A percentile compares a stretch with the other conserved stretches of the same genome.
These are phyloP conservation scores for Ajuga reptans DNA, from an alignment of 305 asterid species.

Conservation along the genomic window DNA sequence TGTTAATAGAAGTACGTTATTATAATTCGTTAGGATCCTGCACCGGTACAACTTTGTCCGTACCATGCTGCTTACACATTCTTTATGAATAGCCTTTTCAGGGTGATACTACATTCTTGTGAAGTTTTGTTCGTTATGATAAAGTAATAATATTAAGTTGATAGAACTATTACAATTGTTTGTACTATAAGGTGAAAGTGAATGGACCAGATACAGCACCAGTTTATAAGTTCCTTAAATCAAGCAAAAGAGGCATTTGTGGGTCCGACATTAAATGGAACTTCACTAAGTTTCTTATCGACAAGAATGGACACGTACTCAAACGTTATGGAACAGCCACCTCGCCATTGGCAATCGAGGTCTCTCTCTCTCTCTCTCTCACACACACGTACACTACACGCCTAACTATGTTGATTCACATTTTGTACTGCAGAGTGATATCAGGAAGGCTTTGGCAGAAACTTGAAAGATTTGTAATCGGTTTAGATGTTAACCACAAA, in stretches of 20 bases:
- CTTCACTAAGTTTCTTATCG: slow-evolving; percentile 79
- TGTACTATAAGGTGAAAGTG: slow-evolving; percentile 49
- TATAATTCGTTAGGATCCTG: no score
- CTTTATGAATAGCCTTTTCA: not conserved
- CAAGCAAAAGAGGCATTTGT: slow-evolving; percentile 43
- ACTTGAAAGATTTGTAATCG: slow-evolving; percentile 22
- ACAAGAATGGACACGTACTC: slow-evolving; percentile 62
- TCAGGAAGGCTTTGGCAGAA: slow-evolving; percentile 52
- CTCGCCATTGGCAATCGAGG: slow-evolving; percentile 55
- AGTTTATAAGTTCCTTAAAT: slow-evolving; percentile 65
- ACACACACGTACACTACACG: no score
- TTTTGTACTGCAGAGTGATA: slow-evolving; percentile 44
- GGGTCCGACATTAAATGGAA: slow-evolving; percentile 90
- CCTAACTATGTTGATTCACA: not conserved
- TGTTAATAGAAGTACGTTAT: no score
- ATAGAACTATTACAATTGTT: not conserved
- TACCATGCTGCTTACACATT: no score
- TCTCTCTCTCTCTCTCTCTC: slow-evolving; percentile 22
- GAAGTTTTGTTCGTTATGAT: not conserved
- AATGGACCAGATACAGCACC: slow-evolving; percentile 66
- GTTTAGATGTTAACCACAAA: not conserved
- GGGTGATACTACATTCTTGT: not conserved
- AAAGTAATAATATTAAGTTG: not conserved
- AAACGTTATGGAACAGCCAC: slow-evolving; percentile 56
- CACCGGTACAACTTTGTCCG: no score